phyloP scores from a whole-genome alignment of 2,329 filamentous ascomycete genomes.

The Sporothrix brunneoviolacea region DNA sequence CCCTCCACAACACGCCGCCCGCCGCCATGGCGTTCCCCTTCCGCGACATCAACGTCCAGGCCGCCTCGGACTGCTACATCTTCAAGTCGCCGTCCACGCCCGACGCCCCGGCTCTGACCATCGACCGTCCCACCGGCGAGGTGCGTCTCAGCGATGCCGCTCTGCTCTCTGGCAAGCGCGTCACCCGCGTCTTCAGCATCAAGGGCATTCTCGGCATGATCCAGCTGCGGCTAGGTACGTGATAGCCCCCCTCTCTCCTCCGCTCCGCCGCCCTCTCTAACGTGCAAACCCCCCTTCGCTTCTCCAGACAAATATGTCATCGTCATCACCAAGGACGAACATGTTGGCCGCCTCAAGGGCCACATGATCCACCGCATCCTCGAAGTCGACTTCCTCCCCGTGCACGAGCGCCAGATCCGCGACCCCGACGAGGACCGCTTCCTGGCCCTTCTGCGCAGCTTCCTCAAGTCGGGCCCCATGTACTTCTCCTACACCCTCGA shows the following conservation, averaged over 20 bases:
- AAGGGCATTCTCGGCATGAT: conserved; percentile 92
- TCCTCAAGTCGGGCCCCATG: conserved; percentile 80
- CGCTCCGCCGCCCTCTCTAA: too few species aligned
- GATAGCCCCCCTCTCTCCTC: too few species aligned
- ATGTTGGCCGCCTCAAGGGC: conserved; percentile 84
- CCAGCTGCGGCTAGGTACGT: conserved; percentile 80
- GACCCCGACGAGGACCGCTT: conserved; percentile 94
- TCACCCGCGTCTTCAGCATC: conserved; percentile 74
- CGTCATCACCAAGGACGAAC: conserved; percentile 88
- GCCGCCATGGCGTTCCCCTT: conserved; percentile 56
- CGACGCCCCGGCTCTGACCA: conserved; percentile 75
- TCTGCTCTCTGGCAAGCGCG: conserved; percentile 66
- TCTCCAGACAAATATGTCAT: conserved; percentile 98
- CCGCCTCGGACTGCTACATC: conserved; percentile 84
- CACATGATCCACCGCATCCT: conserved; percentile 94
- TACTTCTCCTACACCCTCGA: conserved; percentile 98
- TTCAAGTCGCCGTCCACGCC: conserved; percentile 95
- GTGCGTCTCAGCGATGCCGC: conserved; percentile 76
- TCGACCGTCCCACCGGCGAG: conserved; percentile 90
- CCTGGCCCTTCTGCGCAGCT: conserved; percentile 69
- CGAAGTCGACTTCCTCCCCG: conserved; percentile 84
- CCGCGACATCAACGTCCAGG: conserved; percentile 94
- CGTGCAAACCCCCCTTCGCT: too few species aligned
- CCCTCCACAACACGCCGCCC: neutral
- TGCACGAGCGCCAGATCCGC: conserved; percentile 85